A percentile compares a stretch with the other conserved stretches of the same genome.
Conservation (phyloP, 768 basidiomycete species). For the Kwoniella sp. region DNA sequence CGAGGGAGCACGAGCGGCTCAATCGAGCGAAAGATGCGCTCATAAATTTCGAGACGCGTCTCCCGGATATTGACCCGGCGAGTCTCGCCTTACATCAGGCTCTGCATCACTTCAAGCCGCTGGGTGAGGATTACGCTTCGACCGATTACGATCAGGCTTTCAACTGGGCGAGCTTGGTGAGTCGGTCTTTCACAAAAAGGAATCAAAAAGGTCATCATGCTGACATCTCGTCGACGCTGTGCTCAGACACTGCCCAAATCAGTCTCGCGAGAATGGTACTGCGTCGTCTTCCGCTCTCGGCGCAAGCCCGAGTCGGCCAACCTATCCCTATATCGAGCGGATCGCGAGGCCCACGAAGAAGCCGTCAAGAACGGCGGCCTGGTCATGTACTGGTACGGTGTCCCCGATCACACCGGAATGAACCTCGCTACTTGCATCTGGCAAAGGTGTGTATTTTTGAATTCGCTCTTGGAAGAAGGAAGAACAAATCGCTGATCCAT, state of each 20-base stretch:
- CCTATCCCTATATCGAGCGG: conserved; percentile 73
- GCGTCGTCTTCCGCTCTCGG: conserved; percentile 83
- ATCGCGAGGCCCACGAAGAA: conserved; percentile 86
- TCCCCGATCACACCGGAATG: conserved; percentile 73
- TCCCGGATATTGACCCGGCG: conserved; percentile 82
- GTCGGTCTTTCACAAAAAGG: too few relatives aligned
- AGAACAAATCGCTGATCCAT: too few relatives aligned
- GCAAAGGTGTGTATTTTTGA: conserved; percentile 55
- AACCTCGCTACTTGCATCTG: conserved; percentile 97
- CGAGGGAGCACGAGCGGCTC: conserved; percentile 7
- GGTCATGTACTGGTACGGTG: conserved; percentile 92
- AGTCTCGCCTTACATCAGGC: conserved; percentile 85
- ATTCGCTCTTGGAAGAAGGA: too few relatives aligned
- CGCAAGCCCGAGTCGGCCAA: conserved; percentile 59
- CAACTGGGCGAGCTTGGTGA: conserved; percentile 81
- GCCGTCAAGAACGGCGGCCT: conserved; percentile 75
- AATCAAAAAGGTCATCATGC: too few relatives aligned
- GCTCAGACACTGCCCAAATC: conserved; percentile 28
- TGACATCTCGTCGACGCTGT: too few relatives aligned
- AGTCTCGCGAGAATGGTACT: conserved; percentile 61
- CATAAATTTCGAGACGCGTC: conserved; percentile 68
- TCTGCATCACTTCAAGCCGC: conserved; percentile 72
- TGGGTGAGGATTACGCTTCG: conserved; percentile 65
- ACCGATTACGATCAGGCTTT: conserved; percentile 74
- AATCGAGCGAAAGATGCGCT: conserved; percentile 23